A percentile compares a stretch with the other conserved stretches of the same genome.
Conservation (phyloP, 805 yeast genomes). For the Ascoidea rubescens region DNA sequence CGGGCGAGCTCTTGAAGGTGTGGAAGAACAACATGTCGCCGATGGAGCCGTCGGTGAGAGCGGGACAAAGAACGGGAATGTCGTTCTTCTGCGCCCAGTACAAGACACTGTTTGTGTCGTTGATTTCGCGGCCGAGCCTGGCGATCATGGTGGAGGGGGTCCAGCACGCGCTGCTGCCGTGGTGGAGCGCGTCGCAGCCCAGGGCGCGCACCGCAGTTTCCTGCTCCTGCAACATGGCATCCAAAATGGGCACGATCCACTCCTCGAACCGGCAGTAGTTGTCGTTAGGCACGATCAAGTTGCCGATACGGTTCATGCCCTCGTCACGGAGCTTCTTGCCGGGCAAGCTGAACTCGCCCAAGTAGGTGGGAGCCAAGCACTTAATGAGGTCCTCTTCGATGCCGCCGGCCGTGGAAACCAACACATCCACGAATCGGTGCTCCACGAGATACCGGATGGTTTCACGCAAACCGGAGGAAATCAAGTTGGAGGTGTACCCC, state of each 20-base stretch:
- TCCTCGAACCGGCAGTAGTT: constrained; percentile 96
- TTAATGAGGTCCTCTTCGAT: constrained; percentile 95
- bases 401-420: constrained; percentile 98
- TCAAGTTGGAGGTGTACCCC: constrained; percentile 94
- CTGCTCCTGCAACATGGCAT: constrained; percentile 80
- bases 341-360: constrained; percentile 79
- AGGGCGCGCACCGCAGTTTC: constrained; percentile 19
- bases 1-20: constrained; percentile 88
- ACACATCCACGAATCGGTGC: constrained; percentile 86
- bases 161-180: constrained; percentile 50
- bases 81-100: constrained; percentile 98
- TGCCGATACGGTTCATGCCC: constrained; percentile 97
- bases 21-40: constrained; percentile 99
- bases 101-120: constrained; percentile 83
- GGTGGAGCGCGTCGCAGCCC: too few species aligned
- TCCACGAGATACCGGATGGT: constrained; percentile 82
- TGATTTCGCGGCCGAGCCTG: constrained; percentile 87
- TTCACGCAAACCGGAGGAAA: constrained; percentile 88
- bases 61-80: constrained; percentile 97
- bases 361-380: constrained; percentile 88
- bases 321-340: constrained; percentile 80
- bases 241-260: constrained; percentile 94
- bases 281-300: constrained; percentile 92
- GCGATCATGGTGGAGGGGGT: constrained; percentile 90
- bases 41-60: constrained; percentile 93